Evolutionary conservation across 1,284 basidiomycete species (phyloP), one percentile per base, ranked within the genome.

Genomic region (Trichosporon asahii): DNA sequence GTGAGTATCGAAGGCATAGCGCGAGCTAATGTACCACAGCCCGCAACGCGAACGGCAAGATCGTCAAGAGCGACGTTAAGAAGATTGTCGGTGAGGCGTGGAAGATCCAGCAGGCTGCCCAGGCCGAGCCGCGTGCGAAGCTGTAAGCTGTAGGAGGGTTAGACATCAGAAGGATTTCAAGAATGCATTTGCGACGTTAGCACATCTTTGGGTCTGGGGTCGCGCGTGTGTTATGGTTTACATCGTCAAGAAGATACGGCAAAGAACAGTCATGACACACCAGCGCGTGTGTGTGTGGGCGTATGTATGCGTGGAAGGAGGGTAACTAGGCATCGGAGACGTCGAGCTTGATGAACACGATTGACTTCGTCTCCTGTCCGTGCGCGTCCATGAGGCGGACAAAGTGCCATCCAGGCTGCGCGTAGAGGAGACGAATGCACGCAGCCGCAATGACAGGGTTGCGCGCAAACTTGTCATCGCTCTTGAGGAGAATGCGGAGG

Each of bases 41-140:
- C 1, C 65, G 73, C 2, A 74, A 74, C 21, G 71, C 69, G n/a
- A 74, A 72, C 31, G 69, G 66, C 15, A 74, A 74, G 68, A 70
- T 72, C 35, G 64, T 74, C 33, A 74, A 74, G 66, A 63, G 23
- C n/a, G 70, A 74, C 33, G 31, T 72, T 33, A 72, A 72, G 63
- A 63, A 70, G 46, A 60, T 75, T 40, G 72, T 73, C 1, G 61
- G 23, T n/a, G 66, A 23, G 12, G 46, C 63, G 40, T 73, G 68
- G 69, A 66, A 69, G 18, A 44, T 61, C 23, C 49, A 63, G 44
- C 29, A 31, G 29, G 29, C 29, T 5, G 57, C 57, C 15, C 27
- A 61, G 57, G 29, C 29, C 57, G 57, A 33, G 15, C 55, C 55
- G 25, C 14, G 57, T 5, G 57, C 57, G 6, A 61, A 61, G 29